Evolutionary conservation across 2,329 filamentous ascomycete genomes (phyloP).

Genomic region (Mycosphaerella arachidis): DNA sequence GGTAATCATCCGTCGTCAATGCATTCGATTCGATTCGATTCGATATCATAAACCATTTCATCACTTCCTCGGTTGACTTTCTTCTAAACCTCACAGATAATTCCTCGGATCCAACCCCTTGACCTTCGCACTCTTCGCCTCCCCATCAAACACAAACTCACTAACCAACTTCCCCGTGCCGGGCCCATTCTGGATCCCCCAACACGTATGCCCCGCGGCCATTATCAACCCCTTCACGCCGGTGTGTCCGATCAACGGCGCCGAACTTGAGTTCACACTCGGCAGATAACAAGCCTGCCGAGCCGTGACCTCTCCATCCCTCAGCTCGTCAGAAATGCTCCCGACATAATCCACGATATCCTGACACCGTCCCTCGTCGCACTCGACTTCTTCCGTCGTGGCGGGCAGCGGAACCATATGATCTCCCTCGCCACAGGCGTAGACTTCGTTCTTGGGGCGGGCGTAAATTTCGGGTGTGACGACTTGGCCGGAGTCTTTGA

Average conservation of each 20-base stretch:
- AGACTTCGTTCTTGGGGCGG: constrained; percentile 80
- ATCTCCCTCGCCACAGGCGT: constrained; percentile 91
- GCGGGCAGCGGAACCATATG: constrained; percentile 67
- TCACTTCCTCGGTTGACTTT: no score
- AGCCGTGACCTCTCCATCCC: constrained; percentile 55
- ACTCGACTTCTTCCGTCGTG: constrained; percentile 68
- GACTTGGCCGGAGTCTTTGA: constrained; percentile 50
- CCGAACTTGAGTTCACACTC: constrained; percentile 59
- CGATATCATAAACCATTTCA: no score
- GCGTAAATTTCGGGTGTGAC: constrained; percentile 93
- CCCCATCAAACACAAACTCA: constrained; percentile 46
- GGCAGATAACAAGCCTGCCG: constrained; percentile 93
- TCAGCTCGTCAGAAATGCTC: constrained; percentile 49
- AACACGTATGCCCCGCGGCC: constrained; percentile 90
- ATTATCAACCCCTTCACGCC: constrained; percentile 69
- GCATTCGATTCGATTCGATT: no score
- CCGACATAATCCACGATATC: constrained; percentile 77
- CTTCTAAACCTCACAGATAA: constrained; percentile 7
- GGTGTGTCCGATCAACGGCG: constrained; percentile 74
- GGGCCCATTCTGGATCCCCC: constrained; percentile 95
- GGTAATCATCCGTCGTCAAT: not conserved
- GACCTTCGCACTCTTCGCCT: constrained; percentile 40
- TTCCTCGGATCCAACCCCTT: constrained; percentile 39
- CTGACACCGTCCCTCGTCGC: constrained; percentile 72
- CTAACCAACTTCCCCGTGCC: constrained; percentile 57